Conservation (phyloP, 495 filamentous ascomycete species). For the Emericellopsis terricola region DNA sequence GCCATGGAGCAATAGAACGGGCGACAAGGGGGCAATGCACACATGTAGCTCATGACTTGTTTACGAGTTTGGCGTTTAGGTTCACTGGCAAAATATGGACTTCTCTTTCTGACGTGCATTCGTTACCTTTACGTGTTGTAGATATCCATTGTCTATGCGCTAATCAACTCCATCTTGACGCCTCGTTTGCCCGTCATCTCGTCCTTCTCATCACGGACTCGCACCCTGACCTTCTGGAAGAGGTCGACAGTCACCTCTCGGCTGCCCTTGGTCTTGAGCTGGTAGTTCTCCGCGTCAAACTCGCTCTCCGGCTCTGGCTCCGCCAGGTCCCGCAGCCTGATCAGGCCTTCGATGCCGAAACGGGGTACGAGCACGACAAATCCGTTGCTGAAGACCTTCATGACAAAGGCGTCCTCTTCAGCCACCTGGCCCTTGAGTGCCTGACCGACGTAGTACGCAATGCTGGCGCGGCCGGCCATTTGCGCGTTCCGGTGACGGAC, state of each 20-base stretch:
- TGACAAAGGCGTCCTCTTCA: constrained; percentile 83
- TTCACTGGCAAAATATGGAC: constrained; percentile 1
- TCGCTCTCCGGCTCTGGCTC: constrained; percentile 54
- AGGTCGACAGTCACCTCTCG: constrained; percentile 48
- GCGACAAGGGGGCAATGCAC: background rate
- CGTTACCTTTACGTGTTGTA: too few relatives aligned
- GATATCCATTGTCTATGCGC: constrained; percentile 1
- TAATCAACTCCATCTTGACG: constrained; percentile 50
- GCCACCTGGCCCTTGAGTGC: constrained; percentile 70
- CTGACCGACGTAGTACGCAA: constrained; percentile 96
- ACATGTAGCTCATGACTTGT: background rate
- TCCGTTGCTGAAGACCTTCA: constrained; percentile 93
- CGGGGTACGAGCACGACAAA: constrained; percentile 89
- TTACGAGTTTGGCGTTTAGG: constrained; percentile 3
- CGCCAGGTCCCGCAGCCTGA: constrained; percentile 67
- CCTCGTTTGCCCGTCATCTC: constrained; percentile 87
- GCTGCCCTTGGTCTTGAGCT: constrained; percentile 37
- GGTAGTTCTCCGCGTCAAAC: constrained; percentile 75
- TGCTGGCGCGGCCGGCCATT: constrained; percentile 76
- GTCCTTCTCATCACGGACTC: constrained; percentile 81
- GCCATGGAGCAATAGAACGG: constrained; percentile 13
- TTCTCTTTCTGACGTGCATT: too few relatives aligned
- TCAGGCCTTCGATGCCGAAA: constrained; percentile 87
- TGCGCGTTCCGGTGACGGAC: constrained; percentile 92
- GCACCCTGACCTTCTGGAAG: constrained; percentile 78